These are phyloP conservation scores for Petunia hybrid DNA, from an alignment of 305 asterid species.

Conservation along the genomic window DNA sequence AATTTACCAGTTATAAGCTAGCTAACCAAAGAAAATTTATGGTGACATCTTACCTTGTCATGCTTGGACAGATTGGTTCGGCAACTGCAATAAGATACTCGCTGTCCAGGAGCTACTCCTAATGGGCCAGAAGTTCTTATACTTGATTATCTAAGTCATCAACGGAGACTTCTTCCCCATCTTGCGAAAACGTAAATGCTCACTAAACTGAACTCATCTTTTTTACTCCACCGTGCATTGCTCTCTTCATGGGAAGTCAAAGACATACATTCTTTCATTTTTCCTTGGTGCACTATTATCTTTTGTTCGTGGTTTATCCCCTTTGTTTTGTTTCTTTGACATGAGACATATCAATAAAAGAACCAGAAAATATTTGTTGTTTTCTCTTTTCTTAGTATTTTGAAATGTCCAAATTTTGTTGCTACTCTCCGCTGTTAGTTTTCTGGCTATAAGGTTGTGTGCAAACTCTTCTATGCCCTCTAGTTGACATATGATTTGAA, in stretches of 20 bases:
- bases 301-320: background rate
- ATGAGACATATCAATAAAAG: background rate
- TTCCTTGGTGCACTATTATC: background rate
- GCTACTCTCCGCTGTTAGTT: background rate
- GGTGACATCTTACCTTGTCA: constrained; percentile 11
- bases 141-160: constrained; percentile 99
- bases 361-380: background rate
- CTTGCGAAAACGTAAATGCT: constrained; percentile 88
- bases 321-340: background rate
- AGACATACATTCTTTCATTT: background rate
- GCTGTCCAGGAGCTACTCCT: constrained; percentile 72
- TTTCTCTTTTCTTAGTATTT: background rate
- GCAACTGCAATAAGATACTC: constrained; percentile 89
- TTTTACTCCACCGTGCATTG: background rate
- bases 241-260: background rate
- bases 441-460: background rate
- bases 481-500: background rate
- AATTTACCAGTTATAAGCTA: background rate
- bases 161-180: constrained; percentile 91
- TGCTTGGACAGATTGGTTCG: constrained; percentile 67
- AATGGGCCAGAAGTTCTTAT: constrained; percentile 78
- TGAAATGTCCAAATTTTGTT: background rate
- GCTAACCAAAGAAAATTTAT: background rate
- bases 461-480: background rate
- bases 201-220: background rate